phyloP scores from a whole-genome alignment of 2,329 filamentous ascomycete species.

The Nakataea oryzae region DNA sequence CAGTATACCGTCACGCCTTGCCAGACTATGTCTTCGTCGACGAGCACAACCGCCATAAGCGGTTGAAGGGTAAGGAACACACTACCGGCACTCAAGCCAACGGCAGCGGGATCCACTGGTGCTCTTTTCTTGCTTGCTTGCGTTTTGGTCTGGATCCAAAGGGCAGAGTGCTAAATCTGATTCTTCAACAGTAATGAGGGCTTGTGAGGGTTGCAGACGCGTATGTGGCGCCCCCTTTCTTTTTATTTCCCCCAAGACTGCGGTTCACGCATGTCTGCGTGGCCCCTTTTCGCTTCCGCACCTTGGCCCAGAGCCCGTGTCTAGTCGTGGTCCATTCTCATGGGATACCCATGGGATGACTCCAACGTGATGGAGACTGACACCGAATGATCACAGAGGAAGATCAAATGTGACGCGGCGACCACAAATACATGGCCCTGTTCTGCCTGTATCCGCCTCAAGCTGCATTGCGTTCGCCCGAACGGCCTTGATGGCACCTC shows the following conservation, averaged over 20 bases:
- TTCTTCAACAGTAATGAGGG: constrained; percentile 77
- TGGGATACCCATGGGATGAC: neutral
- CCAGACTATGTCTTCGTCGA: constrained; percentile 98
- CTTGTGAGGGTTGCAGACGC: constrained; percentile 38
- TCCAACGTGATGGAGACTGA: neutral
- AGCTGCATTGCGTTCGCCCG: constrained; percentile 86
- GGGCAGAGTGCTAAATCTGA: neutral
- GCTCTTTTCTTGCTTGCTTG: constrained; percentile 8
- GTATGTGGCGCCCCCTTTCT: neutral
- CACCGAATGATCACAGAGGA: constrained; percentile 36
- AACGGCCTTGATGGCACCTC: constrained; percentile 63
- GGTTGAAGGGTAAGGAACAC: constrained; percentile 65
- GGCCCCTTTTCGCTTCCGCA: neutral
- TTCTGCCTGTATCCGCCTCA: constrained; percentile 83
- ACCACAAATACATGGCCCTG: constrained; percentile 98
- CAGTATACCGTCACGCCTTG: neutral
- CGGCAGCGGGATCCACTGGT: constrained; percentile 5
- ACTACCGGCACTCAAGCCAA: neutral
- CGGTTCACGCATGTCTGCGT: neutral
- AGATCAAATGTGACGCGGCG: constrained; percentile 96
- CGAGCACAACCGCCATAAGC: constrained; percentile 95
- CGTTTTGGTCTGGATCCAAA: neutral
- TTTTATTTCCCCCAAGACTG: no score
- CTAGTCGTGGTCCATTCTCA: neutral
- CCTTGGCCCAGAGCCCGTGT: neutral